Evolutionary conservation across 177 flowering plant species (phyloP).

Genomic region (Vitis hybrid): DNA sequence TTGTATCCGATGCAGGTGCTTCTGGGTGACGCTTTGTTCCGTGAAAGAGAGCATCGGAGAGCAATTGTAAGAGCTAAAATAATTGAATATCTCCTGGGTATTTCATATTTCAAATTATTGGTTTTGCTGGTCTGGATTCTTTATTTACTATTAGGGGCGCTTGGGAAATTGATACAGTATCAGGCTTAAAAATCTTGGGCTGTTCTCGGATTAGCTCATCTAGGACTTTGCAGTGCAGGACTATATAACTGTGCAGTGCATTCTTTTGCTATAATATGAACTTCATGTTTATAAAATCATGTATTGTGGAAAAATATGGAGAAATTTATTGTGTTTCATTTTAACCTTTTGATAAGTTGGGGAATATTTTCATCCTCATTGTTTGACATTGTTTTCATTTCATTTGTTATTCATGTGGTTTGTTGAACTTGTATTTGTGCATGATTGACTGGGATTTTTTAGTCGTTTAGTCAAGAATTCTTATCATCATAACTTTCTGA

Average conservation of each 20-base stretch:
- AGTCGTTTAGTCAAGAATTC: neutral
- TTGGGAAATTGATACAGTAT: no score
- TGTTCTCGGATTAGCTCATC: no score
- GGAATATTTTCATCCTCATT: no score
- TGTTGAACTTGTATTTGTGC: neutral
- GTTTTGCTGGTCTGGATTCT: neutral
- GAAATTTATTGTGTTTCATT: no score
- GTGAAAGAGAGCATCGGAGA: slow-evolving; percentile 76
- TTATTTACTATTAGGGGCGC: neutral
- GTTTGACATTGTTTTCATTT: no score
- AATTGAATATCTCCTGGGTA: neutral
- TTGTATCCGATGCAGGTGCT: slow-evolving; percentile 53
- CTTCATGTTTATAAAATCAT: no score
- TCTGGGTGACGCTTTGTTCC: slow-evolving; percentile 83
- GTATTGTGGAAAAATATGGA: no score
- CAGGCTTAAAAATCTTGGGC: no score
- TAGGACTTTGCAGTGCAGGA: no score
- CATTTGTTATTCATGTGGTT: neutral
- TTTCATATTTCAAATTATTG: neutral
- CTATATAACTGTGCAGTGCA: no score
- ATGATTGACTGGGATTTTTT: neutral
- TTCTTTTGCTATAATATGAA: no score
- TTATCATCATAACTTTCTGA: neutral
- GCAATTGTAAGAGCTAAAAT: slow-evolving; percentile 59
- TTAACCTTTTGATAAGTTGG: no score